phyloP scores from a whole-genome alignment of 1,139 yeast species.

The Nakaseomyces bracarensis region DNA sequence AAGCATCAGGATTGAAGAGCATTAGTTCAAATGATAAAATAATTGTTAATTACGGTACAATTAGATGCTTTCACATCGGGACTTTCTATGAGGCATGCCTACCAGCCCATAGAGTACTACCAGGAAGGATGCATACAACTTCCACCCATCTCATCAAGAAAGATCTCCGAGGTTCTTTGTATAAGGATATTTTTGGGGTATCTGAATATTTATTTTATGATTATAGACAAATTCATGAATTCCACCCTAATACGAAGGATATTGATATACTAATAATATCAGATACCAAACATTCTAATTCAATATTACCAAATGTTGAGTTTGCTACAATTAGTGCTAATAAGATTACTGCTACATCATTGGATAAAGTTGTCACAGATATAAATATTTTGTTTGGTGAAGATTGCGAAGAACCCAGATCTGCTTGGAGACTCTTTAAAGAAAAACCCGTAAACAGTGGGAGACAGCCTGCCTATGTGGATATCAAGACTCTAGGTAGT shows the following conservation, averaged over 20 bases:
- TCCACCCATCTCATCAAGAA: slow-evolving; percentile 12
- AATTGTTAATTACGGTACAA: slow-evolving; percentile 17
- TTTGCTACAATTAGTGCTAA: background rate
- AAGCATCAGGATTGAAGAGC: background rate
- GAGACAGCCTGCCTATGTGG: slow-evolving; percentile 8
- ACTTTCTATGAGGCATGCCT: slow-evolving; percentile 7
- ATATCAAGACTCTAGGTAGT: slow-evolving; percentile 8
- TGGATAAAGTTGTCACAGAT: slow-evolving; percentile 23
- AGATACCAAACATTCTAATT: background rate
- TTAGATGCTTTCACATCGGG: slow-evolving; percentile 19
- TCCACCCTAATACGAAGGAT: background rate
- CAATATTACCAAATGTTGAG: background rate
- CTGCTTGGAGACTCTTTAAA: slow-evolving; percentile 50
- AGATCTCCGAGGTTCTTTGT: slow-evolving; percentile 19
- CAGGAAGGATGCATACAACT: background rate
- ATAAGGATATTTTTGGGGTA: slow-evolving; percentile 18
- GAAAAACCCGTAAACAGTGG: slow-evolving; percentile 23
- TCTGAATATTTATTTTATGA: slow-evolving; percentile 24
- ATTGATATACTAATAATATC: background rate
- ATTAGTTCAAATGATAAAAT: slow-evolving; percentile 8
- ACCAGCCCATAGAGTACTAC: background rate
- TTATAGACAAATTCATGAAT: slow-evolving; percentile 3
- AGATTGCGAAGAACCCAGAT: slow-evolving; percentile 71
- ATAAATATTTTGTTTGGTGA: slow-evolving; percentile 63
- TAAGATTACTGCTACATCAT: slow-evolving; percentile 4